Conservation (phyloP, 108 stramenopile genomes). For the Cyclotella choctawhatcheeana region DNA sequence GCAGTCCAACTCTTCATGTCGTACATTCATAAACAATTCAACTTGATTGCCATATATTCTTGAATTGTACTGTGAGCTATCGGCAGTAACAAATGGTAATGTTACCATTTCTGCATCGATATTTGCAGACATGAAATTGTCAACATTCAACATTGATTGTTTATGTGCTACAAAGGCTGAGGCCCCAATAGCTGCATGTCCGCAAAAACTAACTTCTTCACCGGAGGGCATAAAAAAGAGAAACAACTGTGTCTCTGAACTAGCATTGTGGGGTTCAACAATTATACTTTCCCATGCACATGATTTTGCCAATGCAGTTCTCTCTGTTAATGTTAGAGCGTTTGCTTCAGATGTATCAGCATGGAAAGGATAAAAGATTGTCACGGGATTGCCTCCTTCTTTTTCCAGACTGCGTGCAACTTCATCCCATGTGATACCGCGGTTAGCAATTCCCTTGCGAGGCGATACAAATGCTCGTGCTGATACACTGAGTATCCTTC, state of each 20-base stretch:
- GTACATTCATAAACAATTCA: slow-evolving; percentile 28
- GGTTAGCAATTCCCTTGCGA: not conserved
- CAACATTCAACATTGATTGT: not conserved
- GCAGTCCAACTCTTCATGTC: slow-evolving; percentile 34
- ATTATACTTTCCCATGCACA: slow-evolving; percentile 79
- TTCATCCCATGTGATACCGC: not conserved
- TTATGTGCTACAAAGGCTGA: slow-evolving; percentile 34
- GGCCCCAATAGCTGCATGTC: slow-evolving; percentile 76
- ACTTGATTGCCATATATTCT: slow-evolving; percentile 26
- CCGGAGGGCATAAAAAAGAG: slow-evolving; percentile 79
- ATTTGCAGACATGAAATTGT: not conserved
- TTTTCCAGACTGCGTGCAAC: not conserved
- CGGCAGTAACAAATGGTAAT: slow-evolving; percentile 31
- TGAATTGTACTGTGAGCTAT: slow-evolving; percentile 19
- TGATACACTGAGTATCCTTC: slow-evolving; percentile 19
- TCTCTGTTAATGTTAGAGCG: slow-evolving; percentile 31
- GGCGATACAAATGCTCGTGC: slow-evolving; percentile 39
- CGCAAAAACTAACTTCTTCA: slow-evolving; percentile 72
- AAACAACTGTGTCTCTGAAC: slow-evolving; percentile 25
- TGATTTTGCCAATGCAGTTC: slow-evolving; percentile 52
- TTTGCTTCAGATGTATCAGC: not conserved
- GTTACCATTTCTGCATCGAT: slow-evolving; percentile 1
- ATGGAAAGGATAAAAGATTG: slow-evolving; percentile 53
- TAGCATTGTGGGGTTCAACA: slow-evolving; percentile 13
- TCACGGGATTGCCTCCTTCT: slow-evolving; percentile 70